A percentile compares a stretch with the other conserved stretches of the same genome.
Evolutionary conservation across 345 rosid genomes (phyloP).

Genomic region (Citropsis articulata): DNA sequence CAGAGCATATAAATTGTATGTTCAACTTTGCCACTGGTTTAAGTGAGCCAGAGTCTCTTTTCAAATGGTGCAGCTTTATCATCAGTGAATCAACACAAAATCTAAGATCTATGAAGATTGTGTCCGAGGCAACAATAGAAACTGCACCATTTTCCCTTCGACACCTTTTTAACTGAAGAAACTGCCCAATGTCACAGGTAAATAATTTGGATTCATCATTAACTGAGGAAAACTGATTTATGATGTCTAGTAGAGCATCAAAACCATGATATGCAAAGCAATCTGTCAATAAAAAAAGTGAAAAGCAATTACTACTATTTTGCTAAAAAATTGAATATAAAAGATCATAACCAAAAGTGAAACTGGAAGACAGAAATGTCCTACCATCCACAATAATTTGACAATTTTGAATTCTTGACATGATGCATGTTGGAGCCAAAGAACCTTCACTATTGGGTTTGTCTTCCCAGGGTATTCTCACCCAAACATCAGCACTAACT

Average conservation of each 20-base stretch:
- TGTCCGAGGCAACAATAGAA: constrained; percentile 34
- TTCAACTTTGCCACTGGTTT: constrained; percentile 63
- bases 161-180: constrained; percentile 44
- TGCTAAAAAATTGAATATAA: constrained; percentile 4
- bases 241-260: constrained; percentile 49
- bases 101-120: constrained; percentile 37
- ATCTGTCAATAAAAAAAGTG: constrained; percentile 44
- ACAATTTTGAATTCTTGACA: constrained; percentile 58
- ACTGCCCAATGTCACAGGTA: constrained; percentile 52
- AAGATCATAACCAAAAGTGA: background rate
- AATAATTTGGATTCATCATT: constrained; percentile 51
- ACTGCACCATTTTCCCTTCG: constrained; percentile 33
- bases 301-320: constrained; percentile 7
- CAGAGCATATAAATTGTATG: constrained; percentile 52
- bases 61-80: constrained; percentile 34
- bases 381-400: constrained; percentile 69
- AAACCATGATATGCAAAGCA: constrained; percentile 48
- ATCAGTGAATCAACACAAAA: constrained; percentile 50
- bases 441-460: constrained; percentile 24
- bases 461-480: constrained; percentile 60
- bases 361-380: constrained; percentile 20
- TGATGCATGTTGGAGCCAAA: constrained; percentile 46
- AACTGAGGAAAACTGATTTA: constrained; percentile 59
- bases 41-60: constrained; percentile 30
- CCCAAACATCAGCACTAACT: constrained; percentile 69